A percentile compares a stretch with the other conserved stretches of the same genome.
Conservation (phyloP, 2,329 filamentous ascomycete genomes). For the Teratosphaeria epicoccoides region DNA sequence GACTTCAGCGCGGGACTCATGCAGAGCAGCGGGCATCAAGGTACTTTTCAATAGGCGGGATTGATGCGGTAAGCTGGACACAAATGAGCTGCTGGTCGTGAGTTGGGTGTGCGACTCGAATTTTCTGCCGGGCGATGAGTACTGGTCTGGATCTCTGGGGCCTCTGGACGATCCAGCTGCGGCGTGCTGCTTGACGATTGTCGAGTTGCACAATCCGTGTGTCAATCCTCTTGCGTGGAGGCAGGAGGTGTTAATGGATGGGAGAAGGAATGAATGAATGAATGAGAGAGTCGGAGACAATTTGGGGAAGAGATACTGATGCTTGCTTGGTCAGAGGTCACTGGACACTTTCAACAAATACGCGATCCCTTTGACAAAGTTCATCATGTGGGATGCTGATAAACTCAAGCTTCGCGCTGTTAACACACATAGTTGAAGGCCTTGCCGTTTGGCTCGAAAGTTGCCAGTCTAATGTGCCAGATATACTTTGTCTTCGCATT, state of each 20-base stretch:
- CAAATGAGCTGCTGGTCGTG: constrained; percentile 9
- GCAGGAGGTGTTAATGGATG: background rate
- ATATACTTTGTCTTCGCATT: too few species aligned
- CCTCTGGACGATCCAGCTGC: constrained; percentile 12
- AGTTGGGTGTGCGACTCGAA: constrained; percentile 14
- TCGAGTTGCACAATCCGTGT: constrained; percentile 12
- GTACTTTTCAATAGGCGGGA: constrained; percentile 7
- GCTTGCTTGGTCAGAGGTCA: too few species aligned
- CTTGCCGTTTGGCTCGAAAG: too few species aligned
- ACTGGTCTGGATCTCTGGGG: constrained; percentile 7
- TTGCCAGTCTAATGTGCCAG: too few species aligned
- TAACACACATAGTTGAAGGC: too few species aligned
- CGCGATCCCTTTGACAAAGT: too few species aligned
- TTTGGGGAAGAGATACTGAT: too few species aligned
- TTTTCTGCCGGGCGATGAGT: constrained; percentile 13
- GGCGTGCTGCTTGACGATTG: constrained; percentile 11
- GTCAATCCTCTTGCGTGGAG: constrained; percentile 7
- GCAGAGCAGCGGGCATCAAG: constrained; percentile 1
- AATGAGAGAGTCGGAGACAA: too few species aligned
- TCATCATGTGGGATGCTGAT: too few species aligned
- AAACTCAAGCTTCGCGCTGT: too few species aligned
- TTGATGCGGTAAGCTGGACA: constrained; percentile 6
- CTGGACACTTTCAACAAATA: too few species aligned
- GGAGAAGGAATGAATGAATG: background rate
- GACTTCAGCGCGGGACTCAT: background rate